phyloP scores from a whole-genome alignment of 1,139 yeast genomes.

The Magnusiomyces suaveolens region DNA sequence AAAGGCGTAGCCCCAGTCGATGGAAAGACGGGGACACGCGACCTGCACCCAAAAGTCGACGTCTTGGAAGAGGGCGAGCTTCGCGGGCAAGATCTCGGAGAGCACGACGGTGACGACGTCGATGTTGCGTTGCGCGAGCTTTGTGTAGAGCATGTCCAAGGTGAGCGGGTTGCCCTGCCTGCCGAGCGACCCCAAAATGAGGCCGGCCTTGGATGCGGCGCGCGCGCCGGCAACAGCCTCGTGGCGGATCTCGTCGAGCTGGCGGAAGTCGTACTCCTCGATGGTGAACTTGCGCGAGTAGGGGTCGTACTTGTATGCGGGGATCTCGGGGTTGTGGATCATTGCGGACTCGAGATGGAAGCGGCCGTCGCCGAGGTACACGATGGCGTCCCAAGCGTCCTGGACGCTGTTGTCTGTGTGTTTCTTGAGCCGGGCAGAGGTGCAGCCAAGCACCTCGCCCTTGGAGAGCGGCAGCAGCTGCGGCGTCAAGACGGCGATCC shows the following conservation, averaged over 20 bases:
- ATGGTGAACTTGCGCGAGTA: slow-evolving; percentile 82
- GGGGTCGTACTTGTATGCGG: slow-evolving; percentile 92
- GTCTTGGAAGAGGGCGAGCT: slow-evolving; percentile 86
- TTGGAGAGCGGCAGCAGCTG: slow-evolving; percentile 88
- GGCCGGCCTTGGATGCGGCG: slow-evolving; percentile 60
- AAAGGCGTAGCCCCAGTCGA: slow-evolving; percentile 99
- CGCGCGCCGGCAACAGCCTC: slow-evolving; percentile 60
- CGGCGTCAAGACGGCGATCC: slow-evolving; percentile 55
- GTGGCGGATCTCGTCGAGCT: slow-evolving; percentile 62
- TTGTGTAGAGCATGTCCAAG: slow-evolving; percentile 50
- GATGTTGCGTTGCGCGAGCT: slow-evolving; percentile 46
- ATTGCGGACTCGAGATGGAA: slow-evolving; percentile 92
- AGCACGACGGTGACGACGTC: slow-evolving; percentile 72
- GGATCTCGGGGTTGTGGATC: slow-evolving; percentile 91
- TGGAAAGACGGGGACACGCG: slow-evolving; percentile 92
- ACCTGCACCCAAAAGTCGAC: slow-evolving; percentile 94
- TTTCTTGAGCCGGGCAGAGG: slow-evolving; percentile 58
- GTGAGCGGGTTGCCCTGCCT: slow-evolving; percentile 89
- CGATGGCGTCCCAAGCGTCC: slow-evolving; percentile 61
- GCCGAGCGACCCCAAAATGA: slow-evolving; percentile 90
- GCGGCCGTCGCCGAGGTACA: slow-evolving; percentile 92
- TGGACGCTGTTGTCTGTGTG: background rate
- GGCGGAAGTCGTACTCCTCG: slow-evolving; percentile 79
- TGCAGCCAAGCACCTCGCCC: slow-evolving; percentile 95
- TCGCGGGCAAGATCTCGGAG: slow-evolving; percentile 89